Percentiles rank a stretch among this genome's conserved stretches.
phyloP scores from a whole-genome alignment of 768 basidiomycete genomes.

The Tylopilus vinaceipallidus region DNA sequence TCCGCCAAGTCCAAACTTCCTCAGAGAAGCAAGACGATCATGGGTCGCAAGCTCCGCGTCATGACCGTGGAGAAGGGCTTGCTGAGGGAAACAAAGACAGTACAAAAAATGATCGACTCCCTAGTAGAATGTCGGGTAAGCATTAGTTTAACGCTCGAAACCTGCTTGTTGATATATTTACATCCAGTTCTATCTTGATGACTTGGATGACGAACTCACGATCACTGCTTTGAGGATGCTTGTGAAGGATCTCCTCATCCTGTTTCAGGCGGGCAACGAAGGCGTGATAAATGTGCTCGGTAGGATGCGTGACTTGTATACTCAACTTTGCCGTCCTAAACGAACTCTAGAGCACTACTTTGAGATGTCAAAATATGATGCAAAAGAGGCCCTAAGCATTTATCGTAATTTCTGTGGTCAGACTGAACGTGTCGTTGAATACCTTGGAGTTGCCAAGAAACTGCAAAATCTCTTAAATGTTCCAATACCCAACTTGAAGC shows the following conservation, averaged over 20 bases:
- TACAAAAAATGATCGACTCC: constrained; percentile 87
- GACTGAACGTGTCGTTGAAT: constrained; percentile 91
- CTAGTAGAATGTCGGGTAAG: constrained; percentile 86
- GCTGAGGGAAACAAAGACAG: constrained; percentile 85
- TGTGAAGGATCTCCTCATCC: constrained; percentile 91
- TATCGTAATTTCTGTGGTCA: constrained; percentile 95
- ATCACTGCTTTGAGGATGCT: constrained; percentile 89
- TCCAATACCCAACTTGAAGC: constrained; percentile 90
- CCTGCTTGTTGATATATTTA: not conserved
- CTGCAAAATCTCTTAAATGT: constrained; percentile 92
- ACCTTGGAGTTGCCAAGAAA: constrained; percentile 87
- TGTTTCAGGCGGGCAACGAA: constrained; percentile 96
- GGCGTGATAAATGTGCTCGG: constrained; percentile 84
- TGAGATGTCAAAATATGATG: constrained; percentile 96
- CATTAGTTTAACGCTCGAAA: constrained; percentile 9
- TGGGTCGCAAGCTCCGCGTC: constrained; percentile 79
- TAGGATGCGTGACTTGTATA: constrained; percentile 36
- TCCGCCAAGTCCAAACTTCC: constrained; percentile 37
- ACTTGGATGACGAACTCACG: constrained; percentile 89
- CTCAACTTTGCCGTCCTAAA: constrained; percentile 13
- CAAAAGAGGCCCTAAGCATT: constrained; percentile 75
- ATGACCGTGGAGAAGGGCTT: constrained; percentile 97
- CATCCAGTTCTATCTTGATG: constrained; percentile 85
- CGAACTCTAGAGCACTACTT: constrained; percentile 80
- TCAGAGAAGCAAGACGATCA: constrained; percentile 70